Percentiles rank a stretch among this genome's conserved stretches.
These are phyloP conservation scores for Diplogelasinospora grovesii DNA, from an alignment of 495 filamentous ascomycete species.

Conservation along the genomic window DNA sequence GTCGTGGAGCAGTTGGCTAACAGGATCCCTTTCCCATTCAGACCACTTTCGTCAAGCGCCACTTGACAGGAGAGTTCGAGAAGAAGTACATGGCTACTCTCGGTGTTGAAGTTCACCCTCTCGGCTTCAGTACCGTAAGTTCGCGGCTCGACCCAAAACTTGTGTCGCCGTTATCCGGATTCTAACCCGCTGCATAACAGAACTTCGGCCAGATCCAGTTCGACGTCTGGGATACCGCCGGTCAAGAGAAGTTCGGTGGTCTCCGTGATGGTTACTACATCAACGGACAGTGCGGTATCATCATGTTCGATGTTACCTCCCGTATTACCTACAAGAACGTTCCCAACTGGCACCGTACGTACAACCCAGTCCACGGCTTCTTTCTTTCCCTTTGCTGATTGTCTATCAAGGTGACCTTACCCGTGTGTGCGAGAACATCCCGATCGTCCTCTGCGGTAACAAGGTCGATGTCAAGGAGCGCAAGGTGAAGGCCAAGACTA, in stretches of 20 bases:
- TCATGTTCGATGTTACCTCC: conserved; percentile 99
- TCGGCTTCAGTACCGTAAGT: conserved; percentile 87
- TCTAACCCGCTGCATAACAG: conserved; percentile 45
- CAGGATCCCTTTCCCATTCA: conserved; percentile 28
- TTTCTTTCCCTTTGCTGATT: conserved; percentile 11
- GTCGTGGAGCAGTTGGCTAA: conserved; percentile 19
- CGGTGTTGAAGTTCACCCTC: conserved; percentile 97
- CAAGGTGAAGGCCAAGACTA: conserved; percentile 99
- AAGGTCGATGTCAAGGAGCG: conserved; percentile 99
- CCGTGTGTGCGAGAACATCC: conserved; percentile 99
- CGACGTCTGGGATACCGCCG: conserved; percentile 99
- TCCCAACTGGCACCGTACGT: conserved; percentile 99
- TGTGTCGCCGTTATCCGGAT: conserved; percentile 7
- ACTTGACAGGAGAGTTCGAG: conserved; percentile 99
- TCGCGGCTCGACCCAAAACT: not conserved
- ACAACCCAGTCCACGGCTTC: not conserved
- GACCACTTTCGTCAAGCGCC: conserved; percentile 99
- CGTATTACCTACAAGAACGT: conserved; percentile 99
- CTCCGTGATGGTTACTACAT: conserved; percentile 99
- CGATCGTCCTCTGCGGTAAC: conserved; percentile 97
- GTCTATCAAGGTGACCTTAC: conserved; percentile 82
- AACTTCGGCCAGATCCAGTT: conserved; percentile 97
- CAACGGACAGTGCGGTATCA: conserved; percentile 99
- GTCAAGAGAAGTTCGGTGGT: conserved; percentile 99
- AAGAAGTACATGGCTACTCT: conserved; percentile 99